Base-by-base conservation (phyloP, 139 green algal genomes). In the Penium margaritaceum region DNA sequence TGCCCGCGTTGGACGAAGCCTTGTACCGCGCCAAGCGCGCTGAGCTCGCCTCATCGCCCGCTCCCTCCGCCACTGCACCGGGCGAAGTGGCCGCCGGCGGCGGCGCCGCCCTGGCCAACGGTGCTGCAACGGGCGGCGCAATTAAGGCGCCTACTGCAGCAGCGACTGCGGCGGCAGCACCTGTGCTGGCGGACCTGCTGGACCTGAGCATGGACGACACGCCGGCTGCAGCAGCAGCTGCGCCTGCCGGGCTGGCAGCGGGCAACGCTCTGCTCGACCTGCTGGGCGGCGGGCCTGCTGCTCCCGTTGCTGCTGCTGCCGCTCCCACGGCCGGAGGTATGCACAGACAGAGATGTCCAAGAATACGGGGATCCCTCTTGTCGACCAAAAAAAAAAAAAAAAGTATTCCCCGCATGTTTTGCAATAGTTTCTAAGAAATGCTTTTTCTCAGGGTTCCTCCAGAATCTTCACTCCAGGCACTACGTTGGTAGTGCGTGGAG, bases 1-100 rank as follows among this genome's bases (percentile, higher is more conserved):
- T 98, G 82, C 93, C 93, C 0, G 78, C 91, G 1, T 63, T 96
- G 67, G 89, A 97, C 58, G 91, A 95, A 76, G 75, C 74, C 17
- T 29, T 65, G 24, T 78, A 78, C 71, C 43, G 62, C 3, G 33
- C 71, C 24, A 77, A 77, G 63, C n/a, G 54, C 21, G 33, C 70
- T 14, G 70, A 77, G 30, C 51, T 74, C 19, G 33, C 66, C 9
- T 55, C n/a, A n/a, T n/a, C n/a, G n/a, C n/a, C n/a, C n/a, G n/a
- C n/a, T n/a, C n/a, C n/a, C n/a, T n/a, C n/a, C 35, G 7, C 14
- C 64, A 3, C 5, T 60, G 64, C 41, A 57, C 9, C 12, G 33
- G 7, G 30, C 24, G 30, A 53, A 19, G 29, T 24, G 7, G 29
- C 5, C 60, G 27, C 46, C 46, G 5, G n/a, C 58, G 9, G 37